Conservation (phyloP, 306 rosid species). For the Geum urbanum region DNA sequence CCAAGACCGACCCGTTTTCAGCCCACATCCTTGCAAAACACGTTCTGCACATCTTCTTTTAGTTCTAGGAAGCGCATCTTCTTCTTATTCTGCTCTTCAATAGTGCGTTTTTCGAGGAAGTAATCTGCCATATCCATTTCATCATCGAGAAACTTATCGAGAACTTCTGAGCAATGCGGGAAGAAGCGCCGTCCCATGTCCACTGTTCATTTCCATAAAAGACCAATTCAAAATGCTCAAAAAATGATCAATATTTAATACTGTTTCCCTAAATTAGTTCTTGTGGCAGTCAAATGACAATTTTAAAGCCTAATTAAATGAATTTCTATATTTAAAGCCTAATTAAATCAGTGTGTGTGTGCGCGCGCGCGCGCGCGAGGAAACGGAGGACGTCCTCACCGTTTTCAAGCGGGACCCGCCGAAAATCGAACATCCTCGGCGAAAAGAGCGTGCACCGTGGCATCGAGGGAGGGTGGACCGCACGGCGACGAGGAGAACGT, state of each 20-base stretch:
- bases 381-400: no score
- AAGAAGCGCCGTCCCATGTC: constrained; percentile 77
- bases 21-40: constrained; percentile 79
- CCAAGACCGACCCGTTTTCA: constrained; percentile 40
- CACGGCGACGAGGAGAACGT: no score
- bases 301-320: background rate
- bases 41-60: constrained; percentile 80
- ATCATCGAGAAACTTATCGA: constrained; percentile 60
- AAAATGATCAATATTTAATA: constrained; percentile 1
- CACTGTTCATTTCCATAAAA: constrained; percentile 44
- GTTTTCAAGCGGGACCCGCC: no score
- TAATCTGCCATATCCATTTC: constrained; percentile 72
- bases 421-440: no score
- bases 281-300: constrained; percentile 14
- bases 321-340: no score
- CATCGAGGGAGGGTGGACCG: no score
- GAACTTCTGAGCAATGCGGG: constrained; percentile 88
- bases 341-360: no score
- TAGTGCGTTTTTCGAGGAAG: constrained; percentile 62
- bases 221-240: constrained; percentile 8
- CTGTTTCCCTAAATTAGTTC: background rate
- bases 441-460: no score
- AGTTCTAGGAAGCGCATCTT: constrained; percentile 78
- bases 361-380: no score
- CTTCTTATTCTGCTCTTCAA: constrained; percentile 70